Base-by-base conservation (phyloP, 1,284 basidiomycete species). In the Ustilago tritici region DNA sequence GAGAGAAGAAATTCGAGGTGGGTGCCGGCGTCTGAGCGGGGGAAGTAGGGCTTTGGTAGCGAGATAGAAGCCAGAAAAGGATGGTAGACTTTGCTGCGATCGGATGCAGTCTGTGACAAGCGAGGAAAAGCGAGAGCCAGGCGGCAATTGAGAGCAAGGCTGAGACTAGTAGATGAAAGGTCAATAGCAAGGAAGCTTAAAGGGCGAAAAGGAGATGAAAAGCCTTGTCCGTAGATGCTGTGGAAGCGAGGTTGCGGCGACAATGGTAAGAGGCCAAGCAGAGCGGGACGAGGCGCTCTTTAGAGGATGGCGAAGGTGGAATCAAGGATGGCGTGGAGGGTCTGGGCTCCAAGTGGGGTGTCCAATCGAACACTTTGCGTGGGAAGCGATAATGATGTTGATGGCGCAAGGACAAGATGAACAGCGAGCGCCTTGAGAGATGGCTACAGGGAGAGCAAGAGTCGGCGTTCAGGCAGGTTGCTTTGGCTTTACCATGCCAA, bases 1-100 rank as follows among this genome's bases (percentile, higher is more conserved):
- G 34, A 9, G 28, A 40, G 58, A 59, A 61, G 55, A 61, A 71
- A 9, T 31, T 17, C 1, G 32, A 55, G 49, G 47, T 17, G 47
- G 23, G 8, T 43, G 55, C 54, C 59, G 65, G 55, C 54, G 54
- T 67, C 59, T 56, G 19, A 28, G n/a, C n/a, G 43, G 50, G 23
- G 54, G 43, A 15, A 53, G 4, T 41, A 50, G 23, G 47, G 40
- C 36, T 56, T 38, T 61, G 52, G 17, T 46, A 23, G 35, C 12
- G 31, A 36, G 10, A 28, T 23, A 32, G 36, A 36, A 49, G 32
- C 12, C 28, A 41, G 17, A 3, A 28, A 32, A 28, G 6, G 36
- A 4, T 17, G 10, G 10, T 4, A 43, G 40, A 15, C 14, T 15
- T 32, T 19, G 58, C 58, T 59, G 23, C 28, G 10, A 32, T 50